Evolutionary conservation across 495 filamentous ascomycete species (phyloP), one percentile per base, ranked within the genome.

Genomic region (Platismatia glauca): DNA sequence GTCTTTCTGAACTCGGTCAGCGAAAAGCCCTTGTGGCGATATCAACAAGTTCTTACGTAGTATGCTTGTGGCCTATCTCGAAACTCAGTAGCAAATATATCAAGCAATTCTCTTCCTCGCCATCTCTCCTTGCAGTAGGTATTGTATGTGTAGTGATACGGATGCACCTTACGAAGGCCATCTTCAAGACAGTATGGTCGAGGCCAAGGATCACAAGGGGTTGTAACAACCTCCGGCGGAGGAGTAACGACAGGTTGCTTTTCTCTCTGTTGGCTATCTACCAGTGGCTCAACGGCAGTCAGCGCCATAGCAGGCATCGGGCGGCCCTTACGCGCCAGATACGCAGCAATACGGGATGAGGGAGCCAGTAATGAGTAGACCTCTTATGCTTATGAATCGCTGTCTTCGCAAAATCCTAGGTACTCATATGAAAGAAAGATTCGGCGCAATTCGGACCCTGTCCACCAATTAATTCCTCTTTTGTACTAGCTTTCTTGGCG

Each of bases 101-200:
- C 89, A 55, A 95, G 75, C 33, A 95, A 71, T 48, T 79, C 75
- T 34, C 87, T 78, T 60, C 85, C 89, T 59, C 90, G 81, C 91
- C 90, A 96, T 73, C 91, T 81, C 76, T 94, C 82, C 70, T 95
- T 97, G 76, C 87, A 92, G 73, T 84, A 90, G 3, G 91, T 96
- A 68, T 96, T 96, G 74, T 96, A 97, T 4, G 94, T 96, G 70
- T 82, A 97, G 70, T 94, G 82, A 69, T 97, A 97, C 7, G 92
- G 93, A n/a, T 79, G 77, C 18, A 96, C 89, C 38, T 89, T 84
- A 41, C 92, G 84, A 44, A 96, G 73, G 13, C 88, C 89, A 67
- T 86, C 83, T 58, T 94, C 88, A 60, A 95, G 74, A 66, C 85
- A 88, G 72, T 96, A 96, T 13, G 81, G 84, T 65, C 60, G 69